Base-by-base conservation (phyloP, 2,329 filamentous ascomycete species). In the Ceratocystis eucalypticola region DNA sequence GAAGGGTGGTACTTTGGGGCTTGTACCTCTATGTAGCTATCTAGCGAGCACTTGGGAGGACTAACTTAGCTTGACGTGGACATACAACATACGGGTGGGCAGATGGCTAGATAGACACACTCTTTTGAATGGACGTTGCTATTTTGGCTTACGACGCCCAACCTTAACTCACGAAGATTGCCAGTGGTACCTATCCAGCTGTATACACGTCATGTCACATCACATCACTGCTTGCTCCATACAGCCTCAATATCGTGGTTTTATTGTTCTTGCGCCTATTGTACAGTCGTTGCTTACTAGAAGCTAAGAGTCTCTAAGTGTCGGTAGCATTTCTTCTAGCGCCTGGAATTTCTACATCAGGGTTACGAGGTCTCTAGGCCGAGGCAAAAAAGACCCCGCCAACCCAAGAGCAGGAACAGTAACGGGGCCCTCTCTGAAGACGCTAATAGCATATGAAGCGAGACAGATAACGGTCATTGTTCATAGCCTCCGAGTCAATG, bases 181-280 rank as follows among this genome's bases (percentile, higher is more conserved):
- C 30, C 30, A 8, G 30, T 7, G 30, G 30, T 7, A 7, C 30
- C 37, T 4, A 1, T 41, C 37, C 5, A 20, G n/a, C 5, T 3
- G 8, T 25, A 53, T 20, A 53, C 48, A 28, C 48, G 8, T 25
- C 8, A 22, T 15, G 20, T 8, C 48, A 53, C n/a, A 53, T 41
- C 61, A 50, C 44, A 44, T 17, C 12, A 12, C 17, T 41, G 10
- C 10, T 41, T 41, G 37, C 10, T 30, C 15, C 33, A 37, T 20
- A 15, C 41, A 17, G 15, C 30, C 17, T 17, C 44, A 44, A 41
- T 25, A 33, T 37, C 15, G 48, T 44, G 33, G 57, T 30, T 64
- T 66, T 66, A 59, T 64, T 62, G 55, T 59, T 33, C 37, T 64
- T 28, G 37, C 44, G 53, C 48, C 61, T 66, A 66, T 66, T 48